These are phyloP conservation scores for Alloteropsis semialata DNA, from an alignment of 176 grass and related monocot genomes.

Conservation along the genomic window DNA sequence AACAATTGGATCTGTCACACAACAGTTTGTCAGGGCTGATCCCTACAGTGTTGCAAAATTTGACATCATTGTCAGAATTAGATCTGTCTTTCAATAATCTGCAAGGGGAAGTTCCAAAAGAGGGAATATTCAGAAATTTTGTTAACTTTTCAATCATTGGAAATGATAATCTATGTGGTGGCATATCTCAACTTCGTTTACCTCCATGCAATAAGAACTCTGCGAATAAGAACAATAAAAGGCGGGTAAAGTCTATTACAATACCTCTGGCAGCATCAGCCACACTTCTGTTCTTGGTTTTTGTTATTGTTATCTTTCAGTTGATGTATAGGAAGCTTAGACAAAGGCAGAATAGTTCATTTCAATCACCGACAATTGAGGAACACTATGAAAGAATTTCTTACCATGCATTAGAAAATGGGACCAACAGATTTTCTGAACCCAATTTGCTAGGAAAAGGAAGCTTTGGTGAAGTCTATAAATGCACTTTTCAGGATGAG, in stretches of 20 bases:
- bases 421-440: constrained; percentile 21
- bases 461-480: constrained; percentile 25
- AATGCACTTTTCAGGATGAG: constrained; percentile 6
- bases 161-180: constrained; percentile 36
- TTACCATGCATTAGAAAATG: constrained; percentile 4
- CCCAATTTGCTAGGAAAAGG: constrained; percentile 16
- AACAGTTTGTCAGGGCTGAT: constrained; percentile 42
- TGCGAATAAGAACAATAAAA: not conserved
- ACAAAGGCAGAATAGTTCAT: not conserved
- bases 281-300: not conserved
- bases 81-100: constrained; percentile 54
- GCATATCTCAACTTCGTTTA: constrained; percentile 23
- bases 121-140: constrained; percentile 31
- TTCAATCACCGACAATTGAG: not conserved
- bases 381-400: constrained; percentile 9
- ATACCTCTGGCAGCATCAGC: not conserved
- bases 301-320: not conserved
- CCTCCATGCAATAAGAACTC: not conserved
- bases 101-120: constrained; percentile 37
- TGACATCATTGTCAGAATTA: constrained; percentile 4
- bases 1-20: constrained; percentile 27
- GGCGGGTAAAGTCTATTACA: not conserved
- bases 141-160: constrained; percentile 22
- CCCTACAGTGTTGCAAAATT: constrained; percentile 18
- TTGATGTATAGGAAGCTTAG: not conserved